Base-by-base conservation (phyloP, 2,329 filamentous ascomycete genomes). In the Cladosporium sp. region DNA sequence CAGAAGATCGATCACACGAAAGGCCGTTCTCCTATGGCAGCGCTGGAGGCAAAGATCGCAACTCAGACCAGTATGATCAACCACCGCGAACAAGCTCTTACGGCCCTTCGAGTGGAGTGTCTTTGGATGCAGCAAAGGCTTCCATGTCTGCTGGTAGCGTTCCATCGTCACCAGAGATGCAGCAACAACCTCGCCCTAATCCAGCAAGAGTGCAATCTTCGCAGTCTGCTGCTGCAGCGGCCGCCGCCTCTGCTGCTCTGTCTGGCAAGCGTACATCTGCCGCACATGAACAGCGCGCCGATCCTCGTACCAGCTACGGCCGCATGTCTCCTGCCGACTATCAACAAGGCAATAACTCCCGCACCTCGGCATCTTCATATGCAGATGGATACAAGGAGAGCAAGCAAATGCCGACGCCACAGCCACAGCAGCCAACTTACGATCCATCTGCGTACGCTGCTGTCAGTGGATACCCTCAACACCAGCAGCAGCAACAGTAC, bases 401-500 rank as follows among this genome's bases (percentile, higher is more conserved):
- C 59, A 66, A 68, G 51, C 55, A 58, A 38, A 45, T 59, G 56
- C 37, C 59, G 11, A 47, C 52, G 3, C 30, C 43, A 59, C 76
- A 74, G 50, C 76, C 79, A 20, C 72, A 75, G 60, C 79, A 82
- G 65, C 79, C 85, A 40, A 85, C 84, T 65, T 94, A 94, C 72
- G 90, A 94, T 70, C 90, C 90, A 28, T 85, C 84, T 22, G 87
- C 88, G 63, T 94, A 92, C 71, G 88, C 87, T 60, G 73, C 75
- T 52, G 75, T 78, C 36, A 71, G 70, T 51, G 68, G 58, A 67
- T 57, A 58, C 65, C 72, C 63, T 66, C 75, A 60, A 72, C 75
- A 69, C 71, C 72, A 58, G 73, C 75, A 55, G 79, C 79, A 84
- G 65, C 75, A 78, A 4, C 37, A 39, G 15, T 75, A 68, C 71